phyloP scores from a whole-genome alignment of 345 rosid genomes.

The Sisymbrium irio region DNA sequence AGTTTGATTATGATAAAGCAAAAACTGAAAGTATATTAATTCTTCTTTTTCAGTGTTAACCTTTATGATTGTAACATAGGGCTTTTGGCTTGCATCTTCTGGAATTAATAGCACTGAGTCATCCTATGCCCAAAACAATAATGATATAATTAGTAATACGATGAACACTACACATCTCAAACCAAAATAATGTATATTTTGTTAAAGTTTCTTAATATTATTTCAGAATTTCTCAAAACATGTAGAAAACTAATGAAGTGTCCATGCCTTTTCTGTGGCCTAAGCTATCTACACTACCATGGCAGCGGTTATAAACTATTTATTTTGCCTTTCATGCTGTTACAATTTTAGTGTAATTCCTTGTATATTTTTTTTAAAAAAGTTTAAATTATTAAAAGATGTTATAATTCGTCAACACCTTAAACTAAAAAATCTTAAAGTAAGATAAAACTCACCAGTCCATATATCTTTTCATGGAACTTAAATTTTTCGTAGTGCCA shows the following conservation, averaged over 20 bases:
- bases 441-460: constrained; percentile 13
- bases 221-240: not conserved
- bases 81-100: constrained; percentile 48
- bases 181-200: not conserved
- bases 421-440: not conserved
- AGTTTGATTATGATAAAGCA: not conserved
- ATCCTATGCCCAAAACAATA: constrained; percentile 43
- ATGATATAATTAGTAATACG: not conserved
- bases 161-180: not conserved
- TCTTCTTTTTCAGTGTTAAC: constrained; percentile 28
- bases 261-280: too few relatives aligned
- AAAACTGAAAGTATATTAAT: not conserved
- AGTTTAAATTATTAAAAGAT: too few relatives aligned
- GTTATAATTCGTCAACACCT: not conserved
- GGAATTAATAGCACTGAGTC: constrained; percentile 75
- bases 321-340: too few relatives aligned
- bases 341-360: too few relatives aligned
- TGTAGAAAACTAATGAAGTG: too few relatives aligned
- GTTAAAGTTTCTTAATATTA: not conserved
- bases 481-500: not conserved
- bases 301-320: too few relatives aligned
- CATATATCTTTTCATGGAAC: not conserved
- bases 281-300: too few relatives aligned
- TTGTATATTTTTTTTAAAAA: not conserved
- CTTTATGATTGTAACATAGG: constrained; percentile 93